Evolutionary conservation across 139 green algal genomes (phyloP), one percentile per base, ranked within the genome.

Genomic region (Zygnema circumcarinatum): DNA sequence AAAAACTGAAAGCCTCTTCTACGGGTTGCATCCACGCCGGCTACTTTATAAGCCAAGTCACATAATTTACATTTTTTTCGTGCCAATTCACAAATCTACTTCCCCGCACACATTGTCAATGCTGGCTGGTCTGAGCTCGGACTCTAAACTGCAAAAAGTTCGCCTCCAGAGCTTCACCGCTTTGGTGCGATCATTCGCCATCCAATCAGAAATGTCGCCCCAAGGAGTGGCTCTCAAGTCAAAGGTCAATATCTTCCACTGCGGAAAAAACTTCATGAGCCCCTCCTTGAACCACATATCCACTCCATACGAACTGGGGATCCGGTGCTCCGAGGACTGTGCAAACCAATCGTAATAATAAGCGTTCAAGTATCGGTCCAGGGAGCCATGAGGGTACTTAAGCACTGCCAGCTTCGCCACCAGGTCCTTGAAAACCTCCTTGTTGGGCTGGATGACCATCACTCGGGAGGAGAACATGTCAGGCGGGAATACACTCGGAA

Each of bases 231-330:
- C 54, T 29, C 76, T 38, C 74, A 20, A 29, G 38, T 89, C 84
- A 42, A 89, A 89, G 21, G 52, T 38, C 1, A 89, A 33, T 0
- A 89, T 87, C 2, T 67, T 67, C 84, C 75, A 87, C 38, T 76
- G 84, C 33, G 76, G 35, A 53, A 89, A 89, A 78, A 88, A 87
- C 79, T 89, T 89, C 84, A 89, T 89, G 2, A 89, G 42, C 2
- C 84, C 84, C 53, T 89, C 84, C 38, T 89, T 89, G 25, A 89
- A 89, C 84, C 84, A 89, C 84, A 89, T 89, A 62, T 89, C 76
- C 21, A 89, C 84, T 21, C 41, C 76, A 36, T 79, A 89, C 36
- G 79, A 88, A 53, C 32, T 42, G 33, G 75, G 76, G 1, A 89
- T 84, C 31, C 84, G 84, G 40, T 89, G 84, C 75, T 36, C 76